Evolutionary conservation across 1,284 basidiomycete genomes (phyloP).

Genomic region (Crepidotus sp.): DNA sequence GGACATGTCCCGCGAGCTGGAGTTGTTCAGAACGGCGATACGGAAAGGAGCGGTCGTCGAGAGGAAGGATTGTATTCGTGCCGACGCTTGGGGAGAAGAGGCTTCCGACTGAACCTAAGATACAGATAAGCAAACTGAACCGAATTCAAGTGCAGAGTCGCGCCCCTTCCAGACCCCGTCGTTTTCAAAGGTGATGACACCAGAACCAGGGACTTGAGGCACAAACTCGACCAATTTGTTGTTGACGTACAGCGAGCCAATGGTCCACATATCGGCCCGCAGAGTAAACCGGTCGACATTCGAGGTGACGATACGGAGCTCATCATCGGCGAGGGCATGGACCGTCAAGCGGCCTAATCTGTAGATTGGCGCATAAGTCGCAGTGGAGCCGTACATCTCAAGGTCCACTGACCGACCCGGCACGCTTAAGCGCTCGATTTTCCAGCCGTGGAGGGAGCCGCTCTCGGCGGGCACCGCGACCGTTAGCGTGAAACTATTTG

Average conservation of each 20-base stretch:
- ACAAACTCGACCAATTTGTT: constrained; percentile 12
- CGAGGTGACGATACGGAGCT: constrained; percentile 18
- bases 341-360: constrained; percentile 15
- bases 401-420: constrained; percentile 49
- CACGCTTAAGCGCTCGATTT: constrained; percentile 40
- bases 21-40: constrained; percentile 43
- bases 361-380: not conserved
- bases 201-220: not conserved
- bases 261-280: constrained; percentile 9
- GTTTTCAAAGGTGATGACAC: constrained; percentile 17
- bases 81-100: constrained; percentile 19
- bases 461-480: constrained; percentile 55
- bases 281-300: constrained; percentile 24
- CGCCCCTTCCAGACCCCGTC: constrained; percentile 21
- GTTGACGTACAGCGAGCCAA: constrained; percentile 18
- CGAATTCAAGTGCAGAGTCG: not conserved
- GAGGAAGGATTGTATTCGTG: constrained; percentile 58
- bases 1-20: constrained; percentile 28
- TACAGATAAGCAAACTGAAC: not conserved
- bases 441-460: constrained; percentile 59
- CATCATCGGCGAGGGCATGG: constrained; percentile 2
- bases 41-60: constrained; percentile 41
- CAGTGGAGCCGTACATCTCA: not conserved
- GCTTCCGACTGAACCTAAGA: not conserved
- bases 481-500: constrained; percentile 52